Percentiles rank a stretch among this genome's conserved stretches.
phyloP scores from a whole-genome alignment of 441 rosid genomes.

The Adansonia madagascariensis region DNA sequence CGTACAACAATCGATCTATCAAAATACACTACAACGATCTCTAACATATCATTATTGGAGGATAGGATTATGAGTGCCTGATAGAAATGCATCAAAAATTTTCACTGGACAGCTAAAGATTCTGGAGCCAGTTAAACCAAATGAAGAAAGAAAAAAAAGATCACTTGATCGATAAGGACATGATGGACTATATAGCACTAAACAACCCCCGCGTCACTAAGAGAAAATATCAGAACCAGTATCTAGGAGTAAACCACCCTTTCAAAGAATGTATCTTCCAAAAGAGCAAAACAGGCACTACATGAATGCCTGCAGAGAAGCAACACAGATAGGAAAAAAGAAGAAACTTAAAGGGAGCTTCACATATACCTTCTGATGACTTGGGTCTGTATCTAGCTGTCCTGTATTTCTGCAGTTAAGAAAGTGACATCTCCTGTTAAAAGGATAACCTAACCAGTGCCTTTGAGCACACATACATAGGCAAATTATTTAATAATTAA shows the following conservation, averaged over 20 bases:
- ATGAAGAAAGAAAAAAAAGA: background rate
- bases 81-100: background rate
- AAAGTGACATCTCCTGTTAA: slow-evolving; percentile 35
- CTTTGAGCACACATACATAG: slow-evolving; percentile 1
- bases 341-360: background rate
- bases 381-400: slow-evolving; percentile 83
- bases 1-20: background rate
- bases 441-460: slow-evolving; percentile 23
- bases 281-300: background rate
- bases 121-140: background rate
- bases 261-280: background rate
- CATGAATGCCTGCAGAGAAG: background rate
- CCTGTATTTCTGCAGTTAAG: slow-evolving; percentile 78
- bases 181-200: background rate
- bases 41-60: background rate
- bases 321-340: slow-evolving; percentile 7
- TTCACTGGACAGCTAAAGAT: slow-evolving; percentile 6
- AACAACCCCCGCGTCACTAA: background rate
- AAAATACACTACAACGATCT: background rate
- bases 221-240: background rate
- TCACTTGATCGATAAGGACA: background rate
- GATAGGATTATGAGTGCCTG: background rate
- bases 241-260: background rate
- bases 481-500: slow-evolving; percentile 6
- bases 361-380: slow-evolving; percentile 62